These are phyloP conservation scores for Cladophialophora chaetospira DNA, from an alignment of 2,329 filamentous ascomycete genomes.

Conservation along the genomic window DNA sequence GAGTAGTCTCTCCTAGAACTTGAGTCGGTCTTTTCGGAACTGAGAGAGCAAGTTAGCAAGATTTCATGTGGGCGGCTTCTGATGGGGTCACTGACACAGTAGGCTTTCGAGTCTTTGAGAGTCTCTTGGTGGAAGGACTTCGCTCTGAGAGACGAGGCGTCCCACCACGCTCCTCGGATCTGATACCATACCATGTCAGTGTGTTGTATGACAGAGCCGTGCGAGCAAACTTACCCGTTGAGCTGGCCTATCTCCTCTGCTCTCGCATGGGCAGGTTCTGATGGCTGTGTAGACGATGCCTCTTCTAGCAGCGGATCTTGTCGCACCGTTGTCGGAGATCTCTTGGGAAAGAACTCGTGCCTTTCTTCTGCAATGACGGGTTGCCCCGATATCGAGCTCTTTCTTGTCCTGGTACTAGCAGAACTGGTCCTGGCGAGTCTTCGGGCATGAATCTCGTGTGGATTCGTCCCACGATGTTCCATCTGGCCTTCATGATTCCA, in stretches of 20 bases:
- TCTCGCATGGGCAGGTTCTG: constrained; percentile 1
- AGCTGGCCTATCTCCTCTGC: constrained; percentile 15
- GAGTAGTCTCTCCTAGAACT: constrained; percentile 11
- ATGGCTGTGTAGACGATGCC: neutral
- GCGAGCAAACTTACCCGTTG: neutral
- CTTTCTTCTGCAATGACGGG: constrained; percentile 27
- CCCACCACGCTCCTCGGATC: neutral
- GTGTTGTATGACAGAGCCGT: neutral
- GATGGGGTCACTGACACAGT: neutral
- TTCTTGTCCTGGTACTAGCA: constrained; percentile 30
- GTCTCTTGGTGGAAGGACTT: constrained; percentile 1
- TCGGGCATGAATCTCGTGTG: constrained; percentile 36
- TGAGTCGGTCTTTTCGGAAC: constrained; percentile 6
- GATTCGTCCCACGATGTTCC: constrained; percentile 35
- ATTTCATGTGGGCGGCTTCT: neutral
- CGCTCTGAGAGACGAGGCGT: neutral
- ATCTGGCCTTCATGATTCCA: constrained; percentile 39
- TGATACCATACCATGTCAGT: neutral
- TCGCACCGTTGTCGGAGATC: constrained; percentile 13
- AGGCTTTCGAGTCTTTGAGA: neutral
- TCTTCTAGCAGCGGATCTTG: constrained; percentile 16
- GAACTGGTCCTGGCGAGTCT: constrained; percentile 34
- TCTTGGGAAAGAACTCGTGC: constrained; percentile 28
- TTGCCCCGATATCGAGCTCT: constrained; percentile 21
- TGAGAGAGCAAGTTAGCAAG: constrained; percentile 1